Percentiles rank a stretch among this genome's conserved stretches.
Conservation (phyloP, 148 eudicot genomes). For the Vaccinium vitisidaea region DNA sequence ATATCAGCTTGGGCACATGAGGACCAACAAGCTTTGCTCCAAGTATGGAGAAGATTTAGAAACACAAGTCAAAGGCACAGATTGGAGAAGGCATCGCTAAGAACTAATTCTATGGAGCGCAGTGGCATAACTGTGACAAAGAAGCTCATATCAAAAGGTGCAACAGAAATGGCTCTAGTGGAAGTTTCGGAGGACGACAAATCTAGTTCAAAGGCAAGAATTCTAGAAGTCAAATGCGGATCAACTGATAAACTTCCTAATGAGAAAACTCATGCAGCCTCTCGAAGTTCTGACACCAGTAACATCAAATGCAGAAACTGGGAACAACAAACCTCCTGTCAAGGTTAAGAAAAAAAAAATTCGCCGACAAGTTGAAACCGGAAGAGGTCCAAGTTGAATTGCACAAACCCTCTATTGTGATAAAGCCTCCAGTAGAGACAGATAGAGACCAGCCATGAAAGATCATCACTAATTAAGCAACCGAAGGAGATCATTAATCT, state of each 20-base stretch:
- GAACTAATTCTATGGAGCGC: conserved; percentile 44
- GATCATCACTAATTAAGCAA: conserved; percentile 55
- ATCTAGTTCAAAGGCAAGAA: conserved; percentile 58
- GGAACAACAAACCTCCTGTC: conserved; percentile 42
- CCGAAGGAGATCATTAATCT: conserved; percentile 63
- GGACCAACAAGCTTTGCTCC: conserved; percentile 93
- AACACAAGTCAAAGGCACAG: conserved; percentile 47
- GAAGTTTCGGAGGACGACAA: conserved; percentile 68
- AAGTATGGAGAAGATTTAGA: conserved; percentile 78
- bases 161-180: conserved; percentile 30
- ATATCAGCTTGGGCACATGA: conserved; percentile 89
- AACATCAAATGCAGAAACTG: conserved; percentile 62
- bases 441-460: conserved; percentile 53
- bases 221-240: conserved; percentile 77
- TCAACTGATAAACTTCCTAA: conserved; percentile 57
- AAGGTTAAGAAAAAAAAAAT: conserved; percentile 69
- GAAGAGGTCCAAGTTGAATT: conserved; percentile 61
- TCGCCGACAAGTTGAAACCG: conserved; percentile 62
- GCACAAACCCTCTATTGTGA: conserved; percentile 58
- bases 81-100: conserved; percentile 50
- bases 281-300: conserved; percentile 52
- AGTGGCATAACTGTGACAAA: conserved; percentile 27
- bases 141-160: conserved; percentile 40
- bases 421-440: conserved; percentile 74
- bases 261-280: conserved; percentile 39